A percentile compares a stretch with the other conserved stretches of the same genome.
These are phyloP conservation scores for Cymbopogon flexuosus DNA, from an alignment of 202 grass and related monocot species.

Conservation along the genomic window DNA sequence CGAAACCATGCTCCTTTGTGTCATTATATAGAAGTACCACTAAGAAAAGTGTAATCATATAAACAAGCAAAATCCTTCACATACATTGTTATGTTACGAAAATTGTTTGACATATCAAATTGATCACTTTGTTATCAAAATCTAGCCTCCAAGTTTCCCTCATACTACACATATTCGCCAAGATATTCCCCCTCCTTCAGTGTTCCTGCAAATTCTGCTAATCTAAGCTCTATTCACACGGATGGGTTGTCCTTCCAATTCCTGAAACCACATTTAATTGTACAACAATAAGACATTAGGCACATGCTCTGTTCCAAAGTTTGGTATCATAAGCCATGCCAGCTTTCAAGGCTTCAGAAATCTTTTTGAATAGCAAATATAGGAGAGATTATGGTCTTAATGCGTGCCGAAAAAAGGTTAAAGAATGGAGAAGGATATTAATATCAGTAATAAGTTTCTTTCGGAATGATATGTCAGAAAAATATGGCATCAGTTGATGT, in stretches of 20 bases:
- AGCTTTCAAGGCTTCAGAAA: background rate
- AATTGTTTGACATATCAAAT: background rate
- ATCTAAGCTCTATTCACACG: conserved; percentile 83
- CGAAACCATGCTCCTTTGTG: background rate
- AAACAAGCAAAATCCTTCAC: conserved; percentile 24
- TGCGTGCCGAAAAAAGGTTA: background rate
- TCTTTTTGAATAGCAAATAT: background rate
- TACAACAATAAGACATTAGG: conserved; percentile 16
- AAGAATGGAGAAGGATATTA: background rate
- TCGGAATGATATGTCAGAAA: background rate
- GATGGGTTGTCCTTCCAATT: conserved; percentile 94
- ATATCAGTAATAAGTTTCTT: background rate
- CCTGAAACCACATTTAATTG: conserved; percentile 51
- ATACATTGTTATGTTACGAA: conserved; percentile 33
- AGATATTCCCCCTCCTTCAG: conserved; percentile 9
- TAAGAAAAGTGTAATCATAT: conserved; percentile 8
- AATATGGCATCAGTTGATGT: background rate
- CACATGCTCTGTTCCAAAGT: background rate
- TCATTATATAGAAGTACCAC: background rate
- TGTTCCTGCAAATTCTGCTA: conserved; percentile 11
- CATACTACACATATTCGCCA: conserved; percentile 6
- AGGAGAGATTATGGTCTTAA: background rate
- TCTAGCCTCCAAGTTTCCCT: conserved; percentile 27
- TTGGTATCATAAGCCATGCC: background rate
- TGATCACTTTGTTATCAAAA: conserved; percentile 29